phyloP scores from a whole-genome alignment of 1,284 basidiomycete genomes.

The Irpex sp. region DNA sequence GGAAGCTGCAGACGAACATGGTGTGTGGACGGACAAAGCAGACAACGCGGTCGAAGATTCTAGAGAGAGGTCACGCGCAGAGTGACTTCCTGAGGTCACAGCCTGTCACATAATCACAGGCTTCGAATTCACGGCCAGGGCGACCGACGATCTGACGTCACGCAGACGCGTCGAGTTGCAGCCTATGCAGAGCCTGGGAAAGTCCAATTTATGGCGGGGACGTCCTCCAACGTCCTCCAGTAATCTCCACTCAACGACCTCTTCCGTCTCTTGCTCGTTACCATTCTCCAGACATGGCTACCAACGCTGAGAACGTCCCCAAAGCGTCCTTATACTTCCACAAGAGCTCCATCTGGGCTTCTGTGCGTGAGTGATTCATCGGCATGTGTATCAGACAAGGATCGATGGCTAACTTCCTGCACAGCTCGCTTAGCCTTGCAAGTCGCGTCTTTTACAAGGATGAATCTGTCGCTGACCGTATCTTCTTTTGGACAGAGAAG shows the following conservation, averaged over 20 bases:
- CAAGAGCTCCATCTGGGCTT: conserved; percentile 55
- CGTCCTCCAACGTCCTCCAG: background rate
- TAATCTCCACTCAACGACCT: background rate
- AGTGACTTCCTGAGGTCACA: background rate
- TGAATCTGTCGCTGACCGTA: background rate
- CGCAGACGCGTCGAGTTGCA: background rate
- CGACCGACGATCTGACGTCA: background rate
- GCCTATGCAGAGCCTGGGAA: conserved; percentile 4
- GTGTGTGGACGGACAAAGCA: background rate
- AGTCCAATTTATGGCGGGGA: background rate
- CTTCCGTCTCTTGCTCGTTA: conserved; percentile 3
- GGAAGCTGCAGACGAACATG: background rate
- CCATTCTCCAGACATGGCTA: conserved; percentile 11
- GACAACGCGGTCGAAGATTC: conserved; percentile 17
- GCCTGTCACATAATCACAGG: background rate
- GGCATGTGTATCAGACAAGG: background rate
- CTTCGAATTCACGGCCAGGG: background rate
- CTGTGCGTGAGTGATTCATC: conserved; percentile 44
- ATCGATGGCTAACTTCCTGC: conserved; percentile 2
- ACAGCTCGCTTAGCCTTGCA: conserved; percentile 48
- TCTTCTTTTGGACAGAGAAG: conserved; percentile 40
- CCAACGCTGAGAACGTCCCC: conserved; percentile 20
- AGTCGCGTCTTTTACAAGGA: conserved; percentile 19
- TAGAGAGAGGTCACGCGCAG: conserved; percentile 17
- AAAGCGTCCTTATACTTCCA: conserved; percentile 42